A percentile compares a stretch with the other conserved stretches of the same genome.
These are phyloP conservation scores for Hyaloscypha bicolor DNA, from an alignment of 495 filamentous ascomycete species.

Conservation along the genomic window DNA sequence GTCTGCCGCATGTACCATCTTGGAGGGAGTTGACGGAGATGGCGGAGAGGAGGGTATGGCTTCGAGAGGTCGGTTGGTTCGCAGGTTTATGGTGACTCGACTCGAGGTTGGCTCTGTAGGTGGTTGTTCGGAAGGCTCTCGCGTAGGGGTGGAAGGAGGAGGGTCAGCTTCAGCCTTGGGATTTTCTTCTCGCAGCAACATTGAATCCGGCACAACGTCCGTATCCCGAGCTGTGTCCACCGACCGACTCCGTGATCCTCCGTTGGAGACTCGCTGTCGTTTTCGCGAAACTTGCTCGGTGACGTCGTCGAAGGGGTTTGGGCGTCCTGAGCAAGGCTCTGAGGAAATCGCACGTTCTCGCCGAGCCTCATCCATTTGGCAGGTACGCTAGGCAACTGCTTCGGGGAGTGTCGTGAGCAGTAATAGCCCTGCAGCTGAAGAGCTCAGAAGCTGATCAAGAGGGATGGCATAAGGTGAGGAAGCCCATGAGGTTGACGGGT, in stretches of 20 bases:
- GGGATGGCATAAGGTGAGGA: slow-evolving; percentile 6
- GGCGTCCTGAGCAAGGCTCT: slow-evolving; percentile 59
- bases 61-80: slow-evolving; percentile 44
- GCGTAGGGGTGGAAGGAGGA: slow-evolving; percentile 33
- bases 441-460: slow-evolving; percentile 22
- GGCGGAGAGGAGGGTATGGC: slow-evolving; percentile 47
- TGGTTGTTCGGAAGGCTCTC: slow-evolving; percentile 17
- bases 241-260: slow-evolving; percentile 32
- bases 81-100: slow-evolving; percentile 56
- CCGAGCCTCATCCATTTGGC: slow-evolving; percentile 56
- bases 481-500: slow-evolving; percentile 7
- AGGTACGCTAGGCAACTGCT: slow-evolving; percentile 14
- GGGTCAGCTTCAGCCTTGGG: slow-evolving; percentile 22
- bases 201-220: slow-evolving; percentile 39
- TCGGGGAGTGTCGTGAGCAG: slow-evolving; percentile 8
- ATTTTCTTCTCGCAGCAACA: slow-evolving; percentile 40
- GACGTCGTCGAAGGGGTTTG: slow-evolving; percentile 56
- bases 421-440: slow-evolving; percentile 25
- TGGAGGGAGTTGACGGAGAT: slow-evolving; percentile 41
- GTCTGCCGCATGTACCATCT: slow-evolving; percentile 20
- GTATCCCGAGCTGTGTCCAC: slow-evolving; percentile 26
- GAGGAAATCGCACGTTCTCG: slow-evolving; percentile 60
- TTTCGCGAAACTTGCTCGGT: slow-evolving; percentile 53
- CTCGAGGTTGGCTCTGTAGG: slow-evolving; percentile 35
- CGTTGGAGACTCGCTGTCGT: slow-evolving; percentile 41